Evolutionary conservation across 768 basidiomycete genomes (phyloP), one percentile per base, ranked within the genome.

Genomic region (Cystoderma amianthinum): DNA sequence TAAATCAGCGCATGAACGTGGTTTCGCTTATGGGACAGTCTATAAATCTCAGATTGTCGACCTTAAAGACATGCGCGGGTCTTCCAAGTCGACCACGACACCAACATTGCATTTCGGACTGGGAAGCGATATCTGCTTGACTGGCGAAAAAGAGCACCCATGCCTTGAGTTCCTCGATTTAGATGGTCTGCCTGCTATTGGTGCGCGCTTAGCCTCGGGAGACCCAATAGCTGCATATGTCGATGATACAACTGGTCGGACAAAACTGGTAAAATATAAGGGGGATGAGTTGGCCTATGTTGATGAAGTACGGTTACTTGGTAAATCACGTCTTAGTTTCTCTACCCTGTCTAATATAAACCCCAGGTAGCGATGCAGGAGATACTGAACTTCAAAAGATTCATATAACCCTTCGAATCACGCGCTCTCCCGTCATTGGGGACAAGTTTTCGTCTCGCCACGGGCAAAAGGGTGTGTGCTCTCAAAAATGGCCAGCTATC

Each of bases 381-480:
- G 93, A 96, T 56, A 72, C 76, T 2, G 89, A 93, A 59, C 72
- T 91, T 12, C 91, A 93, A 61, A 96, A 94, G 61, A 68, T 98
- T 32, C 93, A 99, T 49, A 69, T 99, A 59, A 95, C 91, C 23
- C 71, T 99, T 21, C 81, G 96, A 22, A 86, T 99, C 48, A 83
- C 93, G 15, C 90, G 96, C 49, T 76, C 92, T 4, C 96, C 96
- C 25, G 92, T 97, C 45, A 98, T 99, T 38, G 96, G 96, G 24
- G 96, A 99, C 70, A 99, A 99, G 67, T 99, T 98, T 62, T 97
- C 96, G 0, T 98, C 96, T 5, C 82, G 96, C 20, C 96, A 99
- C 58, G 96, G 96, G 21, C 96, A 99, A 63, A 99, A 99, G 63
- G 96, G 96, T 71, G 93, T 99, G 40, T 98, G 95, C 63, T 98